Percentiles rank a stretch among this genome's conserved stretches.
Conservation (phyloP, 306 rosid species). For the Lathyrus aphaca region DNA sequence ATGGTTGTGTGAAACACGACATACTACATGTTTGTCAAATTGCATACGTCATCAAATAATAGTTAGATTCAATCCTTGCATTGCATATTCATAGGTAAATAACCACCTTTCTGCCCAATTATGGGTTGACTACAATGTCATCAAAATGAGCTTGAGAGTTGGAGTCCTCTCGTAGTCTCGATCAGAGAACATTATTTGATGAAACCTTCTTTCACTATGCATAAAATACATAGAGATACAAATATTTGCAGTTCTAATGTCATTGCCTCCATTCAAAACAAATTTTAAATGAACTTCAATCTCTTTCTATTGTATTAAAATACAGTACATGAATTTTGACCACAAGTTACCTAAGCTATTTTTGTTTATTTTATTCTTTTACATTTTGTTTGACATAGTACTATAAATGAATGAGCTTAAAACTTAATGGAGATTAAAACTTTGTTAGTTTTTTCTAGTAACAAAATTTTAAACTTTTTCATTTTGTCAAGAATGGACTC, state of each 20-base stretch:
- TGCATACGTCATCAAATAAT: constrained; percentile 79
- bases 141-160: constrained; percentile 50
- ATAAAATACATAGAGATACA: constrained; percentile 64
- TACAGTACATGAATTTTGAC: too few relatives aligned
- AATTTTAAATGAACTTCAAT: constrained; percentile 76
- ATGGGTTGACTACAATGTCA: constrained; percentile 64
- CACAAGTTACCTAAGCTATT: too few relatives aligned
- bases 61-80: constrained; percentile 85
- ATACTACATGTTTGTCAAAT: constrained; percentile 90
- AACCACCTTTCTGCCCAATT: constrained; percentile 80
- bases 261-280: constrained; percentile 83
- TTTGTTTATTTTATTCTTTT: too few relatives aligned
- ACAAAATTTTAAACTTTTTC: too few relatives aligned
- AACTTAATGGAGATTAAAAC: too few relatives aligned
- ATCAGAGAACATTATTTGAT: constrained; percentile 91
- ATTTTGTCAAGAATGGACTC: too few relatives aligned
- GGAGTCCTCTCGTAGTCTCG: constrained; percentile 86
- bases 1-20: constrained; percentile 90
- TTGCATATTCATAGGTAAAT: constrained; percentile 79
- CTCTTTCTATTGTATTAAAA: constrained; percentile 7
- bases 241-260: constrained; percentile 77
- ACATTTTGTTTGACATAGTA: too few relatives aligned
- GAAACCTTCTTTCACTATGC: constrained; percentile 83
- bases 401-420: too few relatives aligned
- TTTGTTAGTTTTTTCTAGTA: too few relatives aligned